These are phyloP conservation scores for Lithospermum erythrorhizon DNA, from an alignment of 257 asterid species.

Conservation along the genomic window DNA sequence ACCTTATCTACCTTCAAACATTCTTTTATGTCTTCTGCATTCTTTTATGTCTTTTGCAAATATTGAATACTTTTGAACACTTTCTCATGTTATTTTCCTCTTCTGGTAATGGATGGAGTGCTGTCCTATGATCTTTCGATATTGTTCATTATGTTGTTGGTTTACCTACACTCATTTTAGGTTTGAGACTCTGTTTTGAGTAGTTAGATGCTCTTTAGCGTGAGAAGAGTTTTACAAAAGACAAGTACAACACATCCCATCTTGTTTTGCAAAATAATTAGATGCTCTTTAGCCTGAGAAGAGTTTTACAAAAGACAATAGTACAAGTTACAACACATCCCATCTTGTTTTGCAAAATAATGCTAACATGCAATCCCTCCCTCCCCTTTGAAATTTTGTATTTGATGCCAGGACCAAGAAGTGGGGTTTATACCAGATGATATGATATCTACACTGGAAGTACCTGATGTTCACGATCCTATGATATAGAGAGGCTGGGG, in stretches of 20 bases:
- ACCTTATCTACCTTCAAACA: neutral
- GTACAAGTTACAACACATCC: too few relatives aligned
- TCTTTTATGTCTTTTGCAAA: neutral
- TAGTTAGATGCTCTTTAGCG: too few relatives aligned
- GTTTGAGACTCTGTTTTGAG: neutral
- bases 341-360: neutral
- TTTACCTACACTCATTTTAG: neutral
- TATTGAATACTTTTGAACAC: neutral
- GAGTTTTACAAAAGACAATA: too few relatives aligned
- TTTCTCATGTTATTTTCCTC: neutral
- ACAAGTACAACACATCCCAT: too few relatives aligned
- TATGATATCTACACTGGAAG: slow-evolving; percentile 22
- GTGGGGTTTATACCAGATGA: slow-evolving; percentile 27
- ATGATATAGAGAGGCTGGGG: neutral
- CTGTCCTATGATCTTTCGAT: neutral
- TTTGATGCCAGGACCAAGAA: slow-evolving; percentile 25
- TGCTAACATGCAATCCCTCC: neutral
- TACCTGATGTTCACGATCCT: slow-evolving; percentile 14
- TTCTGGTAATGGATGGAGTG: too few relatives aligned
- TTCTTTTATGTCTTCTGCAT: neutral
- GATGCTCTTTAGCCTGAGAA: too few relatives aligned
- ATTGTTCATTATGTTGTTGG: neutral
- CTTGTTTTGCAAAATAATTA: too few relatives aligned
- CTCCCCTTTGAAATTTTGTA: slow-evolving; percentile 6
- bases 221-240: too few relatives aligned